Conservation (phyloP, 805 yeast genomes). For the Ogataea thermomethanolica region DNA sequence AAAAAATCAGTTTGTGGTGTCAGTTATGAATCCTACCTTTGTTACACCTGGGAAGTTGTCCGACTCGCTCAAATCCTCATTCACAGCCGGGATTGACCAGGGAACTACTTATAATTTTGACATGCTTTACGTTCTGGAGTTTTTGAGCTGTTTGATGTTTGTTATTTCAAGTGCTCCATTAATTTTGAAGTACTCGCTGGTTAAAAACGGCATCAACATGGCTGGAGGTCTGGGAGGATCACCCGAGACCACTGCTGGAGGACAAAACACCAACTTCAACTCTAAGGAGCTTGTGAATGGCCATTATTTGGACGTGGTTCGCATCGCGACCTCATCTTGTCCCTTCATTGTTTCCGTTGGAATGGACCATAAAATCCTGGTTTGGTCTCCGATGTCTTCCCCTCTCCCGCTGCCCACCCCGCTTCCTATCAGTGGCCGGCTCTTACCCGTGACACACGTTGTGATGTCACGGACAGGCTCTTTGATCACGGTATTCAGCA, state of each 20-base stretch:
- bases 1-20: slow-evolving; percentile 14
- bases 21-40: slow-evolving; percentile 29
- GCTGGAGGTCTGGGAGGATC: slow-evolving; percentile 9
- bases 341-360: slow-evolving; percentile 71
- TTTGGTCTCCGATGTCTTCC: slow-evolving; percentile 66
- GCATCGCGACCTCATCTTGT: slow-evolving; percentile 54
- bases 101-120: slow-evolving; percentile 42
- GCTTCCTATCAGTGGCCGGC: slow-evolving; percentile 39
- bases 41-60: slow-evolving; percentile 12
- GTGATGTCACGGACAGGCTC: slow-evolving; percentile 59
- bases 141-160: slow-evolving; percentile 47
- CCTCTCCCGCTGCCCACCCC: slow-evolving; percentile 47
- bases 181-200: slow-evolving; percentile 39
- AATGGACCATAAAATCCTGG: slow-evolving; percentile 63
- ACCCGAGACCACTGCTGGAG: slow-evolving; percentile 6
- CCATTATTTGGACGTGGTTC: slow-evolving; percentile 62
- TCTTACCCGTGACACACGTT: slow-evolving; percentile 62
- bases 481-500: slow-evolving; percentile 52
- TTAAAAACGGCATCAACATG: slow-evolving; percentile 21
- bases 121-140: slow-evolving; percentile 52
- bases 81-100: slow-evolving; percentile 21
- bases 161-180: slow-evolving; percentile 47
- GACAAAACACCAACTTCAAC: slow-evolving; percentile 22
- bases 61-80: neutral
- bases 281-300: slow-evolving; percentile 43